Base-by-base conservation (phyloP, 192 early-diverging fungal species). In the Gryganskiella cystojenkinii region DNA sequence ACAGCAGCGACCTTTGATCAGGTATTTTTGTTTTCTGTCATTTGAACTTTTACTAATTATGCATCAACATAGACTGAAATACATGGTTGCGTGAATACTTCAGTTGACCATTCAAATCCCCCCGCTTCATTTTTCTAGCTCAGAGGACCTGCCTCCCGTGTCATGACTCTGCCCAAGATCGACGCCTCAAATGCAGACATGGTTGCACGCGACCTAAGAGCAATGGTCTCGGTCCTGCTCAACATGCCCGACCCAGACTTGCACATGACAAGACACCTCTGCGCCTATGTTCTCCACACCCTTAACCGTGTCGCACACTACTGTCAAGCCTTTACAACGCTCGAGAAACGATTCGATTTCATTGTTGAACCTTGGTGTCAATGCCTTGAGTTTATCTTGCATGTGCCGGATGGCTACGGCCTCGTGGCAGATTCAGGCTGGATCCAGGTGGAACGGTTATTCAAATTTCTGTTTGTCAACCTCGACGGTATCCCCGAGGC, bases 321-420 rank as follows among this genome's bases (percentile, higher is more conserved):
- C 47, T 68, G 74, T 20, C 47, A 68, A 25, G 44, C 45, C 9
- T 78, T 78, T 22, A 58, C 59, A 52, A 17, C 45, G 14, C 60
- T 25, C 1, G 49, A 68, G 14, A 69, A 64, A 13, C 66, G 74
- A 22, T 69, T 78, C 33, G 74, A 78, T 53, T 78, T 64, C 30
- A 15, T 78, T 17, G 56, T 69, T 1, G 74, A 78, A 8, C 25
- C 74, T 17, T 78, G 72, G 72, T 57, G 65, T 33, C 44, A 45
- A 5, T 76, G 72, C 37, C 60, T 76, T 9, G 72, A 58, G 13
- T 76, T 63, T 24, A 30, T 76, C 6, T 33, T 78, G 20, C 44
- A 42, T 25, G 24, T 78, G 33, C 66, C 74, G 9, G 66, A 69
- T 31, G 67, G 61, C 52, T 78, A 69, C 28, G 56, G 59, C 0